phyloP scores from a whole-genome alignment of 768 basidiomycete genomes.

The Trametes punicea region DNA sequence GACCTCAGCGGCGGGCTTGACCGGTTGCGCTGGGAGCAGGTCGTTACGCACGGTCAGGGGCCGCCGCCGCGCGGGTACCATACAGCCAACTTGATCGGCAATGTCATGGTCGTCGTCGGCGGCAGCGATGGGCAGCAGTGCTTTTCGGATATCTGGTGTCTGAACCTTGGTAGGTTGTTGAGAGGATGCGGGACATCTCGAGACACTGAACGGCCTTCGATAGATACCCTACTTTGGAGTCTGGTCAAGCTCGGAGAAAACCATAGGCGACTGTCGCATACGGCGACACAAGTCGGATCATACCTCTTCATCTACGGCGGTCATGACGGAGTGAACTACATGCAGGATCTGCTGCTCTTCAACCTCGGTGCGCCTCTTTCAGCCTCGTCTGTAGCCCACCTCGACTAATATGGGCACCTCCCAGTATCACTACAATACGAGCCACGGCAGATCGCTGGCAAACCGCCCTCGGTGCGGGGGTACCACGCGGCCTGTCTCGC shows the following conservation, averaged over 20 bases:
- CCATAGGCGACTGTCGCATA: conserved; percentile 75
- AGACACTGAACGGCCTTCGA: conserved; percentile 28
- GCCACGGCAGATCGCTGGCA: conserved; percentile 61
- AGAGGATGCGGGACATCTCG: neutral
- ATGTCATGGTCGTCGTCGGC: conserved; percentile 84
- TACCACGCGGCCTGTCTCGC: conserved; percentile 83
- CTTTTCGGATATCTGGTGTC: conserved; percentile 84
- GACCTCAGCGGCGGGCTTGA: conserved; percentile 50
- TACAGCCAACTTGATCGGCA: conserved; percentile 81
- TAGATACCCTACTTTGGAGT: conserved; percentile 36
- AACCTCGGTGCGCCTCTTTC: conserved; percentile 72
- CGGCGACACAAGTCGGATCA: conserved; percentile 86
- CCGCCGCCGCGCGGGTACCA: conserved; percentile 83
- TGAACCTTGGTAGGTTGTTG: conserved; percentile 70
- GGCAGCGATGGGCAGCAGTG: conserved; percentile 89
- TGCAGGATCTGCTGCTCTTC: conserved; percentile 72
- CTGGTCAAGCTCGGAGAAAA: conserved; percentile 40
- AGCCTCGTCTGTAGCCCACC: neutral
- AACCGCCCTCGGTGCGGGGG: conserved; percentile 69
- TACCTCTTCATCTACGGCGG: conserved; percentile 90
- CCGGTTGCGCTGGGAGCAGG: conserved; percentile 54
- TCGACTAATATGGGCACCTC: neutral
- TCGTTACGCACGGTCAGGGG: conserved; percentile 50
- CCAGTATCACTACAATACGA: conserved; percentile 86
- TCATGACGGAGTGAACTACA: conserved; percentile 77